Base-by-base conservation (phyloP, 495 filamentous ascomycete species). In the Xylaria sp. region DNA sequence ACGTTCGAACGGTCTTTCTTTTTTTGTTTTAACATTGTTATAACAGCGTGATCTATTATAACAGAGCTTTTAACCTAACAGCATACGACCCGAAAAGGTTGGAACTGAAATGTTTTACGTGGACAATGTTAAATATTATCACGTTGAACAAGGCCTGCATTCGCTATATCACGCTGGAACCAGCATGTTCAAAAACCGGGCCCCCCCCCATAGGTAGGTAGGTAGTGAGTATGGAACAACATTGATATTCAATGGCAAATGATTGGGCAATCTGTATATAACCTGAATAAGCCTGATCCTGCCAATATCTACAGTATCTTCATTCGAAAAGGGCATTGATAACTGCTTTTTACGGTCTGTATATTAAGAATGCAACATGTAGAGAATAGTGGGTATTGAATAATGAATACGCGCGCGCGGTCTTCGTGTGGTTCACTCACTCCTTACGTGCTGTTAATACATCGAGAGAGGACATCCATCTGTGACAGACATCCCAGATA, bases 401-500 rank as follows among this genome's bases (percentile, higher is more conserved):
- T 71, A 57, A 50, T 52, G 59, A 40, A 33, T 53, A 55, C 57
- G 58, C n/a, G 31, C 57, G 58, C n/a, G 31, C 29, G 67, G 55
- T 55, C 48, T 63, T 69, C 63, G 61, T 73, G 72, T 37, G 57
- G 33, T 73, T 71, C 55, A 67, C 74, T 69, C 53, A 62, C 53
- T 53, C 48, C 50, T 66, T 57, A 72, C 48, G 52, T 68, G 64
- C 67, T 72, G 67, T 68, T 67, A 74, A 73, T 67, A 67, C 67
- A 55, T 67, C 58, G 68, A 69, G 66, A 73, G 71, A 74, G 63
- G 67, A 61, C 72, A 71, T 73, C 68, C 69, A 72, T 72, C 67
- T 70, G 61, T 71, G 58, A 61, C 68, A 69, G 68, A 68, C 69
- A 74, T 61, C 62, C 73, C 70, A 75, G 68, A 75, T 74, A 70